Evolutionary conservation across 2,329 filamentous ascomycete genomes (phyloP), one percentile per base, ranked within the genome.

Genomic region (Biscogniauxia marginata): DNA sequence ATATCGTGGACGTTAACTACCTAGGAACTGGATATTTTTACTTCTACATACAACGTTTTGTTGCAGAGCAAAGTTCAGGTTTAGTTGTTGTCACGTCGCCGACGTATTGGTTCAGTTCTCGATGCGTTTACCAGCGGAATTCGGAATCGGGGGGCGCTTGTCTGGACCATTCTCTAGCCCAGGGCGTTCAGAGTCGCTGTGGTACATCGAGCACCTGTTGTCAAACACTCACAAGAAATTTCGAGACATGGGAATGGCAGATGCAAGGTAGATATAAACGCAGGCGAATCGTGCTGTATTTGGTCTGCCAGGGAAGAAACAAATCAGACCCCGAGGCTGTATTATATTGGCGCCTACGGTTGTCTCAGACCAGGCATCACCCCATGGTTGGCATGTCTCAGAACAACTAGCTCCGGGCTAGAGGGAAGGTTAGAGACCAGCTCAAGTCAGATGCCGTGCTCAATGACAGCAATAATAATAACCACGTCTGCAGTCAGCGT

Each of bases 71-170:
- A n/a, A 39, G 30, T 16, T 59, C 49, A 55, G 57, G 54, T 45
- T 43, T 54, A 52, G 59, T 49, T 54, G 54, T 46, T 20, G 50
- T 44, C 9, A 52, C 22, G 49, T n/a, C 46, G 49, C 54, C 57
- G 51, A 56, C 54, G 46, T 39, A n/a, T 39, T 44, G 24, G 4
- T 25, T 56, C 46, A 46, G 22, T 19, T 51, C 22, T 54, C 25
- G 25, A 16, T 46, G 44, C 44, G 18, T 46, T 46, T 18, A 46
- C 18, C 11, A 22, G 44, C 18, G 18, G 44, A 22, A 46, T 20
- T 6, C 20, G 44, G 6, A 22, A 46, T 22, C 30, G 20, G n/a
- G 44, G 2, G 16, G 18, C 20, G 13, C 6, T 21, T 13, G 44
- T 46, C 18, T 46, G 11, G 44, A 46, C 44, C 44, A 46, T 46